A percentile compares a stretch with the other conserved stretches of the same genome.
Evolutionary conservation across 73 alveolate species (phyloP).

Genomic region (Symbiodinium natans): DNA sequence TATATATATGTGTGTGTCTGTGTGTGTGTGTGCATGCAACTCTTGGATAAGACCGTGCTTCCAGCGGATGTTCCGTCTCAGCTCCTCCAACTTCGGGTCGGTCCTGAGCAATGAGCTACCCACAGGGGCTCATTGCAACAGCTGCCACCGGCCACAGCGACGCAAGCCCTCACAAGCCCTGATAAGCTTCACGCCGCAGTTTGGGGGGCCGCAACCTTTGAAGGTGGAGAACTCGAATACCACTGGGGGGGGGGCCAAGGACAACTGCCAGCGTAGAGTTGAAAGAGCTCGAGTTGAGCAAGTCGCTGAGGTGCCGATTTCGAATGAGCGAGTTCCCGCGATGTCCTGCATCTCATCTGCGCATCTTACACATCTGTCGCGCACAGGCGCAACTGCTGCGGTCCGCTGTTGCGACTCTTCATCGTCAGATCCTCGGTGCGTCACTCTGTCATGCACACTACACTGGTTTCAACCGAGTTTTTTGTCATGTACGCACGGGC

Average conservation of each 20-base stretch:
- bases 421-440: neutral
- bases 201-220: neutral
- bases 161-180: neutral
- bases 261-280: no score
- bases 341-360: neutral
- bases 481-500: neutral
- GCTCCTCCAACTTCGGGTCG: neutral
- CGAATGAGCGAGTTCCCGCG: neutral
- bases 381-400: neutral
- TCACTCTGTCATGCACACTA: neutral
- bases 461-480: neutral
- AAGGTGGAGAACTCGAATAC: no score
- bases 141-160: neutral
- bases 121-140: neutral
- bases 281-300: neutral
- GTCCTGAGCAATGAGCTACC: neutral
- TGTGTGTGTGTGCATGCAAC: no score
- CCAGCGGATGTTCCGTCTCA: neutral
- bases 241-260: no score
- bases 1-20: no score
- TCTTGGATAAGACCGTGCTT: neutral
- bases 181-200: neutral
- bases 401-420: neutral
- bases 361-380: no score
- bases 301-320: conserved; percentile 14